Evolutionary conservation across 768 basidiomycete genomes (phyloP), one percentile per base, ranked within the genome.

Genomic region (Boletus rex-veris): DNA sequence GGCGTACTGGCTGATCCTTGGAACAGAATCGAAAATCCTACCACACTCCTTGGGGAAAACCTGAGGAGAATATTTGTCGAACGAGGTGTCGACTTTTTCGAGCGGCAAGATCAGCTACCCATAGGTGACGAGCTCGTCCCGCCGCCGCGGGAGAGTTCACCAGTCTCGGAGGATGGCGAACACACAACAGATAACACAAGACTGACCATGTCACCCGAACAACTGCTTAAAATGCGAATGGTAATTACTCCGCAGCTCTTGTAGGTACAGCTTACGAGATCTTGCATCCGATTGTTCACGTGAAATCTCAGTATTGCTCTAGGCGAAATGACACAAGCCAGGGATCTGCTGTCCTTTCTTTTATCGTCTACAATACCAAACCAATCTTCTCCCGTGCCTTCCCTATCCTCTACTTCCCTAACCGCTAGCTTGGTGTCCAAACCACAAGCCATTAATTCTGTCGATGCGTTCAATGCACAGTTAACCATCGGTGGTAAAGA

Each of bases 401-500:
- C 67, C n/a, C 45, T 69, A 31, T 63, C 72, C 41, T 55, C 66
- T 9, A 61, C 72, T 28, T 65, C 73, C 15, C 73, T 90, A 12
- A 80, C 85, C 2, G 81, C 86, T 5, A 85, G 86, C 8, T 66
- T 79, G 11, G 84, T 89, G 18, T 77, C 81, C 9, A 88, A 88
- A 62, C 85, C 83, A 18, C 64, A 81, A n/a, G 74, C 82, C 6
- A 83, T 88, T 31, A 60, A 73, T 7, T 88, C 89, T 0, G 80
- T 90, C 2, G 80, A 84, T 50, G 80, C 85, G 3, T 88, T 90
- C 67, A 82, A 90, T 67, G 73, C 84, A 1, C 88, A 89, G 55
- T 70, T 90, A 7, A 76, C 80, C 7, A 78, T 90, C 43, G 90
- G 91, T 1, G 84, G 86, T 31, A 93, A 93, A 70, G 91, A 93